Evolutionary conservation across 305 asterid species (phyloP), one percentile per base, ranked within the genome.

Genomic region (Ilex paraguariensis): DNA sequence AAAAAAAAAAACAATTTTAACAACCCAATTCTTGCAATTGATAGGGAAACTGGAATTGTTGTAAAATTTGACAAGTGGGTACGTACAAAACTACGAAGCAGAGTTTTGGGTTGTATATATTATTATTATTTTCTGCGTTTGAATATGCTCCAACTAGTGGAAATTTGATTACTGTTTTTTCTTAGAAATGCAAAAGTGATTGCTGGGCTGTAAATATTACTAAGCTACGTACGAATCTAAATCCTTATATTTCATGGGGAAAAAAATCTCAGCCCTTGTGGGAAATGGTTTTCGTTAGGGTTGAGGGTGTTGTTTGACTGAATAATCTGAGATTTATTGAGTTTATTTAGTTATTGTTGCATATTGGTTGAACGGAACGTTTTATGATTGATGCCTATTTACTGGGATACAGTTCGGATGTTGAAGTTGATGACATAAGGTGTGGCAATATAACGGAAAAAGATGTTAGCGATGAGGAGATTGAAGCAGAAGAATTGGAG

Each of bases 401-500:
- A 7, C 59, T 70, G 60, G 62, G 56, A 21, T 32, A 60, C 83
- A 81, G 86, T 65, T 81, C 74, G 66, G 86, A 81, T 60, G 60
- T 77, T 48, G 87, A 84, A 57, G 70, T 70, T 56, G 81, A 79
- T 68, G 88, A 76, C 63, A 75, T 78, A 62, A 66, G 79, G 67
- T 62, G 70, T 13, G 88, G 72, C 7, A 71, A 77, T 59, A 39
- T 79, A 46, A 81, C 73, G 3, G 93, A 87, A 33, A 87, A 81
- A 56, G 93, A 87, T 61, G 95, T 87, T 59, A 82, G 90, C 4
- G 93, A 87, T 68, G 93, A 87, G 75, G 95, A 87, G 66, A 87
- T 87, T 72, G 93, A 82, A 6, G 77, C 83, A 3, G 79, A 77
- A 17, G 93, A 81, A 64, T 71, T 87, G 80, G 85, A 82, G 78